Conservation (phyloP, 345 rosid genomes). For the Anacardium occidentale region DNA sequence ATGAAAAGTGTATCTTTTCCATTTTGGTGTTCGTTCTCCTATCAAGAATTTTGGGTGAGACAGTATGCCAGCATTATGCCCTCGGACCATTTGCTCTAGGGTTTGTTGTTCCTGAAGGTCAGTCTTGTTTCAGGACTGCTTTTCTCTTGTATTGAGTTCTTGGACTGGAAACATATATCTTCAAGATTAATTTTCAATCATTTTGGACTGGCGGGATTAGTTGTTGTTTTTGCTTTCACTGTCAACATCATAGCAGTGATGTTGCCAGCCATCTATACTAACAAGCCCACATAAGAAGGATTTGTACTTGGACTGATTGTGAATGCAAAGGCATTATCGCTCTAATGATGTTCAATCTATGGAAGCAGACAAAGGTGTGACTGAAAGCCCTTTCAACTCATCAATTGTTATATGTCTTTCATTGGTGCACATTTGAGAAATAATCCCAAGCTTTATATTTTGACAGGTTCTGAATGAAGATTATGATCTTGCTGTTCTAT, state of each 20-base stretch:
- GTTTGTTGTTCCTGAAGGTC: constrained; percentile 45
- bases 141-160: constrained; percentile 25
- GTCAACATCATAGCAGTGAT: constrained; percentile 29
- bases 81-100: constrained; percentile 39
- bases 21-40: constrained; percentile 22
- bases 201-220: background rate
- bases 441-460: background rate
- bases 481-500: constrained; percentile 17
- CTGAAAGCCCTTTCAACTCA: too few relatives aligned
- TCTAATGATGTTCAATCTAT: constrained; percentile 7
- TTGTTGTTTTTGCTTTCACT: constrained; percentile 8
- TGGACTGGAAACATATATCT: constrained; percentile 26
- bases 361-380: constrained; percentile 8
- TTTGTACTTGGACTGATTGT: constrained; percentile 33
- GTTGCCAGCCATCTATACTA: constrained; percentile 13
- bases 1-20: constrained; percentile 1
- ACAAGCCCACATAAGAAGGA: constrained; percentile 29
- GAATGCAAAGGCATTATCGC: constrained; percentile 39
- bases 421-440: too few relatives aligned
- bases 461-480: constrained; percentile 27
- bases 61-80: constrained; percentile 11
- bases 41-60: constrained; percentile 10
- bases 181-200: background rate
- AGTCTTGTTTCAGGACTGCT: constrained; percentile 37
- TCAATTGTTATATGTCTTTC: too few relatives aligned